Percentiles rank a stretch among this genome's conserved stretches.
These are phyloP conservation scores for Corymbia maculata DNA, from an alignment of 345 rosid genomes.

Conservation along the genomic window DNA sequence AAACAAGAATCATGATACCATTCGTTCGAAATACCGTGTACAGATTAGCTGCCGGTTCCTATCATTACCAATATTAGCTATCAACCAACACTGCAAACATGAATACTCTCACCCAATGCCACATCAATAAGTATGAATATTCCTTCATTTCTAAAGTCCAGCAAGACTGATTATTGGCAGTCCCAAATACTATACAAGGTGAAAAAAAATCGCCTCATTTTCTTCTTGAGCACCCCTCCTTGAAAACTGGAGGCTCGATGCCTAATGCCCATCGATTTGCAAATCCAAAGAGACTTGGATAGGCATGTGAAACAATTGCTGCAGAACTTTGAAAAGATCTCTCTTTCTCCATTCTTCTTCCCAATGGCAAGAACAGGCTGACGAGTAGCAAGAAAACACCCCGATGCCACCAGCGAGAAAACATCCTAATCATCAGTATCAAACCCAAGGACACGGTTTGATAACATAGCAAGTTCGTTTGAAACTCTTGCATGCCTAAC, in stretches of 20 bases:
- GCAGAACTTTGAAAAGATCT: background rate
- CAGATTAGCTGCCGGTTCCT: background rate
- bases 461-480: background rate
- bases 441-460: background rate
- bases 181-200: background rate
- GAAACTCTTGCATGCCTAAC: background rate
- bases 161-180: background rate
- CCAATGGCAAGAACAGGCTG: background rate
- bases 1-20: background rate
- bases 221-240: background rate
- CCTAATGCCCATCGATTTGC: background rate
- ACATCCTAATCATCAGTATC: background rate
- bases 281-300: background rate
- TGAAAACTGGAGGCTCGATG: background rate
- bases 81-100: background rate
- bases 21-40: background rate
- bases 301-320: background rate
- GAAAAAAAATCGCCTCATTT: background rate
- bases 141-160: background rate
- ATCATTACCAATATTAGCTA: background rate
- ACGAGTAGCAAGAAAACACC: fast-evolving
- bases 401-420: background rate
- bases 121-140: background rate
- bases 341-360: background rate
- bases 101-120: background rate